Conservation (phyloP, 306 rosid species). For the Argentina anserina region DNA sequence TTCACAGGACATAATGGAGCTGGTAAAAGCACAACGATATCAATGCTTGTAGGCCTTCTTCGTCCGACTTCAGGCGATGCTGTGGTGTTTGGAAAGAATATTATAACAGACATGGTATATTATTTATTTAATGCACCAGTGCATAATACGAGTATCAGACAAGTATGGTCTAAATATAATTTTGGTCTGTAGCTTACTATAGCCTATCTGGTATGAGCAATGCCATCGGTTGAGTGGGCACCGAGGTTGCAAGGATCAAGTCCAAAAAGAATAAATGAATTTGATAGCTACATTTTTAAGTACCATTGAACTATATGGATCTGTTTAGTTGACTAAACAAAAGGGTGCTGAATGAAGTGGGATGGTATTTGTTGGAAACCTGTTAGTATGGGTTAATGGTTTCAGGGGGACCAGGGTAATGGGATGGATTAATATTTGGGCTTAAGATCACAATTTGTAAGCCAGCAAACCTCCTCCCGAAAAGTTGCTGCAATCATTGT, state of each 20-base stretch:
- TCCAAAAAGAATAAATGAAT: not conserved
- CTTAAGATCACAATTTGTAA: not conserved
- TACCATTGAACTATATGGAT: not conserved
- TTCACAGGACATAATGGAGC: constrained; percentile 99
- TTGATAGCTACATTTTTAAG: not conserved
- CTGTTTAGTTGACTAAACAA: not conserved
- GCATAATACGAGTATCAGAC: not conserved
- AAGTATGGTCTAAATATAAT: not conserved
- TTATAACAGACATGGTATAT: constrained; percentile 68
- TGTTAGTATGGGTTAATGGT: not conserved
- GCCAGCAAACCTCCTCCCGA: not conserved
- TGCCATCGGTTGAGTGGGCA: not conserved
- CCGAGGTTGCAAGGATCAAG: not conserved
- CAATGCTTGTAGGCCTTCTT: constrained; percentile 97
- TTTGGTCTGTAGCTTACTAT: not conserved
- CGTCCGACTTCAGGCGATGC: constrained; percentile 96
- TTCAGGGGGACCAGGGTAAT: not conserved
- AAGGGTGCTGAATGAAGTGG: not conserved
- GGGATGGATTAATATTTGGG: not conserved
- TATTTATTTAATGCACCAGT: not conserved
- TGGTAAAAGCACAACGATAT: constrained; percentile 94
- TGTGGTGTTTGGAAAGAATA: constrained; percentile 79
- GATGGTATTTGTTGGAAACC: not conserved
- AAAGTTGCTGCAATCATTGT: not conserved
- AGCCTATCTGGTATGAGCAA: not conserved